Conservation (phyloP, 2,329 filamentous ascomycete species). For the Penicillium sp. region DNA sequence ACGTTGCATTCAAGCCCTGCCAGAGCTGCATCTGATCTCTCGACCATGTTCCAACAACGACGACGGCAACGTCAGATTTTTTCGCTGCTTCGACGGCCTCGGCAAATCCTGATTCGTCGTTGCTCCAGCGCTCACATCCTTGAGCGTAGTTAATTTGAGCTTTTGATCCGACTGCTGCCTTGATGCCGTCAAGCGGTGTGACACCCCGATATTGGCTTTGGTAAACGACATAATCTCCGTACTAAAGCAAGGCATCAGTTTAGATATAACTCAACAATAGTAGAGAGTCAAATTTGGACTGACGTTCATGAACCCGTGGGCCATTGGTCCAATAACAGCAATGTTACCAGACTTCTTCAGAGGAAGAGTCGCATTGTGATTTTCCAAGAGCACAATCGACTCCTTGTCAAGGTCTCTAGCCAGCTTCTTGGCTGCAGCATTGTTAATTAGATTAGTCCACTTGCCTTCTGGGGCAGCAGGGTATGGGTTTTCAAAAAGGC, state of each 20-base stretch:
- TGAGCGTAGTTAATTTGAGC: slow-evolving; percentile 68
- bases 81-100: slow-evolving; percentile 68
- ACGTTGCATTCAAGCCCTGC: slow-evolving; percentile 70
- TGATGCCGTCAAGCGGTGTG: slow-evolving; percentile 71
- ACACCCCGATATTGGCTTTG: slow-evolving; percentile 66
- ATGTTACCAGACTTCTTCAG: slow-evolving; percentile 67
- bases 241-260: slow-evolving; percentile 44
- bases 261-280: not conserved
- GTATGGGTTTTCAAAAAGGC: slow-evolving; percentile 73
- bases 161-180: slow-evolving; percentile 57
- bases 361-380: slow-evolving; percentile 58
- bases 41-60: slow-evolving; percentile 75
- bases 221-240: slow-evolving; percentile 74
- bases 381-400: slow-evolving; percentile 64
- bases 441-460: slow-evolving; percentile 65
- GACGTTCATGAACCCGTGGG: slow-evolving; percentile 70
- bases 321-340: slow-evolving; percentile 76
- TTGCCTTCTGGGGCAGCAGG: slow-evolving; percentile 60
- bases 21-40: slow-evolving; percentile 73
- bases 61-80: slow-evolving; percentile 70
- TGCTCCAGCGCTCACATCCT: slow-evolving; percentile 74
- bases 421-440: slow-evolving; percentile 59
- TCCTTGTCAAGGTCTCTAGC: slow-evolving; percentile 67
- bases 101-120: slow-evolving; percentile 67
- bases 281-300: slow-evolving; percentile 32